Evolutionary conservation across 1,139 yeast species (phyloP).

Genomic region (Wickerhamomyces sp.): DNA sequence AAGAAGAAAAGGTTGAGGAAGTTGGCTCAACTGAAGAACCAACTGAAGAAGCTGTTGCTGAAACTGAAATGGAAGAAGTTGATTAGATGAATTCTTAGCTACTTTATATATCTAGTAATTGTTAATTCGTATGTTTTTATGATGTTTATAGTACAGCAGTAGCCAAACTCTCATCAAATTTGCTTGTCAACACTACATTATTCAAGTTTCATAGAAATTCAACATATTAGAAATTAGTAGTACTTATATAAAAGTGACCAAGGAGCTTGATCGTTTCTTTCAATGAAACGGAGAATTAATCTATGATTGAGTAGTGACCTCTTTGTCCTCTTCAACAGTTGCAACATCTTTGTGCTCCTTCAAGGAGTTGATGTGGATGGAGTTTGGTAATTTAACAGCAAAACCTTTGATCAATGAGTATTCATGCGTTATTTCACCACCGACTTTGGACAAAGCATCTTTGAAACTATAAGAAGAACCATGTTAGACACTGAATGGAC

Average conservation of each 20-base stretch:
- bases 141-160: too few species aligned
- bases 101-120: background rate
- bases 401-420: constrained; percentile 68
- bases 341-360: constrained; percentile 43
- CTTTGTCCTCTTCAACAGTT: constrained; percentile 56
- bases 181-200: too few species aligned
- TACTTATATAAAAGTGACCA: too few species aligned
- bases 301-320: constrained; percentile 40
- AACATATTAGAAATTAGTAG: too few species aligned
- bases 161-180: too few species aligned
- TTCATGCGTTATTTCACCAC: constrained; percentile 63
- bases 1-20: constrained; percentile 50
- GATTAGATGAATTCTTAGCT: constrained; percentile 47
- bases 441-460: constrained; percentile 35
- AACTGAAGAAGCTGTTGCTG: constrained; percentile 64
- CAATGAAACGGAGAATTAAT: too few species aligned
- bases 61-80: constrained; percentile 99
- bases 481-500: background rate
- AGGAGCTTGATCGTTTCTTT: too few species aligned
- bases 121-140: constrained; percentile 1
- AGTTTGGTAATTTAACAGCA: constrained; percentile 47
- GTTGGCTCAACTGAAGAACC: constrained; percentile 50
- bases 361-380: constrained; percentile 38
- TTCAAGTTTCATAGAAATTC: too few species aligned
- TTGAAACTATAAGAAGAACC: constrained; percentile 19